phyloP scores from a whole-genome alignment of 306 rosid species.

The Malus fusca region DNA sequence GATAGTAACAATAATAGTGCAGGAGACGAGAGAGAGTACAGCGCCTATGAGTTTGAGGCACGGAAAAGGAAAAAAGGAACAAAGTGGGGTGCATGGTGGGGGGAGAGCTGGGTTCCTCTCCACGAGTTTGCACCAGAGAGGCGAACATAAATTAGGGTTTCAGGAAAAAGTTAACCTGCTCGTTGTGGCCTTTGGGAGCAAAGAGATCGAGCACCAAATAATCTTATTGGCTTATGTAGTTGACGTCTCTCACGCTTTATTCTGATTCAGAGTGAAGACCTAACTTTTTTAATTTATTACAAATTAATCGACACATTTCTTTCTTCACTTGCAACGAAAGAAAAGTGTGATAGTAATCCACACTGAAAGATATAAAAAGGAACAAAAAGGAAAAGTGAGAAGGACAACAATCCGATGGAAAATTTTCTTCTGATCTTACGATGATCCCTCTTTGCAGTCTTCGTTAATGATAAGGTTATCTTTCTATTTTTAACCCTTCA shows the following conservation, averaged over 20 bases:
- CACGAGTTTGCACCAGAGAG: neutral
- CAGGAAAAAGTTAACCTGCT: neutral
- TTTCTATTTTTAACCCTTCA: conserved; percentile 3
- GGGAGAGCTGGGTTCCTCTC: neutral
- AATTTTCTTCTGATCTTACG: neutral
- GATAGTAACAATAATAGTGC: neutral
- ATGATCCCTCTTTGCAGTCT: neutral
- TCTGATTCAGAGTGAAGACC: conserved; percentile 11
- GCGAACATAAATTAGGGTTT: neutral
- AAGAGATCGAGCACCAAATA: neutral
- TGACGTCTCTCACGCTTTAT: neutral
- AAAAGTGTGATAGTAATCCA: neutral
- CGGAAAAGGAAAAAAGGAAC: neutral
- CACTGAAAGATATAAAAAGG: neutral
- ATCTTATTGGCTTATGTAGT: neutral
- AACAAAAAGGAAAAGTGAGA: neutral
- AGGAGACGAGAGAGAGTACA: neutral
- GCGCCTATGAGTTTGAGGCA: neutral
- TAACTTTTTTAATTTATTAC: conserved; percentile 15
- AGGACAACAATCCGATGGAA: neutral
- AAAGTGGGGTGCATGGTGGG: neutral
- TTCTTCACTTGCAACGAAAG: conserved; percentile 16
- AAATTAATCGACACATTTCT: neutral
- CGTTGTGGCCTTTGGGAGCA: neutral
- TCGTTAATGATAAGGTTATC: neutral